Evolutionary conservation across 2,329 filamentous ascomycete species (phyloP).

Genomic region (Pseudocercospora eumusae): DNA sequence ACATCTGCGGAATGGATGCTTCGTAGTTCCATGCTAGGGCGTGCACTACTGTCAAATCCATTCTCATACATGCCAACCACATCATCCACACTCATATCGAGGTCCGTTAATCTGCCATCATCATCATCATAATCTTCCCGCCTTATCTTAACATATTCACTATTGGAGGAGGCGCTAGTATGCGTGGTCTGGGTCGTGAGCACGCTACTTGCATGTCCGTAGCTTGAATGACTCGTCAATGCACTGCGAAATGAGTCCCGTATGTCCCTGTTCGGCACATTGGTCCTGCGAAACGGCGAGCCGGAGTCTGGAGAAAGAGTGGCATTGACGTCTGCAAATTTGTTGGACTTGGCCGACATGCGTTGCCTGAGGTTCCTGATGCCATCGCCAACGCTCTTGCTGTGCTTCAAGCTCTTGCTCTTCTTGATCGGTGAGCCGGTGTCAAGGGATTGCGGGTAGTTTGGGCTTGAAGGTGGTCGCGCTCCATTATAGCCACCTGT

Average conservation of each 20-base stretch:
- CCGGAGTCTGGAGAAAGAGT: constrained; percentile 23
- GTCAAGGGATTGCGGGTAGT: not conserved
- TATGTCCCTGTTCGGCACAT: constrained; percentile 39
- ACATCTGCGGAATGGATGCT: constrained; percentile 27
- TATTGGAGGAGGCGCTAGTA: constrained; percentile 78
- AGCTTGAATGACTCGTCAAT: constrained; percentile 60
- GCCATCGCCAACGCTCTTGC: constrained; percentile 31
- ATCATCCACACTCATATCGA: constrained; percentile 61
- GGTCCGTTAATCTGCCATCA: constrained; percentile 39
- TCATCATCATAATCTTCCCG: constrained; percentile 45
- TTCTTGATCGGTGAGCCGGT: constrained; percentile 16
- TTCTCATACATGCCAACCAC: constrained; percentile 62
- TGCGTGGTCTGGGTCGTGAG: constrained; percentile 79
- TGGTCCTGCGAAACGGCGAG: constrained; percentile 16
- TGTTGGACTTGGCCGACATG: constrained; percentile 21
- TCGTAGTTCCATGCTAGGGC: constrained; percentile 30
- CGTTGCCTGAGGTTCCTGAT: constrained; percentile 29
- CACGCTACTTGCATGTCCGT: constrained; percentile 56
- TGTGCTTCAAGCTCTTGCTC: constrained; percentile 25
- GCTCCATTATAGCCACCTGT: constrained; percentile 29
- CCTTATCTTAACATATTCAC: constrained; percentile 65
- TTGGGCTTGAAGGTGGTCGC: constrained; percentile 28
- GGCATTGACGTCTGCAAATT: constrained; percentile 14
- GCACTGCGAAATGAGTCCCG: constrained; percentile 63
- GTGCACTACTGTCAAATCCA: constrained; percentile 49